Evolutionary conservation across 2,329 filamentous ascomycete genomes (phyloP).

Genomic region (Chalaropsis thielavioides): DNA sequence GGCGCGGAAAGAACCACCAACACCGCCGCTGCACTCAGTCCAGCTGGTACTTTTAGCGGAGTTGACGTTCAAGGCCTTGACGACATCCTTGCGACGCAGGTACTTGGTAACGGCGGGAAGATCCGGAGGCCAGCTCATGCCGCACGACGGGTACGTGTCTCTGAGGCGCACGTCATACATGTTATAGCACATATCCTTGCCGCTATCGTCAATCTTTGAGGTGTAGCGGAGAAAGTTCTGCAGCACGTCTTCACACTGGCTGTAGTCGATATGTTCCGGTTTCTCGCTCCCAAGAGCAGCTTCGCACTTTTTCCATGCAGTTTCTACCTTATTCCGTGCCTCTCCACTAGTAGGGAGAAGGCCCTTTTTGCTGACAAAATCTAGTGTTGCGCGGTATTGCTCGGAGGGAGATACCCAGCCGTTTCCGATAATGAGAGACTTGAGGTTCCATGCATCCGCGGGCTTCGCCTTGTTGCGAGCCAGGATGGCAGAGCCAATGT

Average conservation of each 20-base stretch:
- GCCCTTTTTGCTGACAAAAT: conserved; percentile 57
- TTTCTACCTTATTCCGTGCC: conserved; percentile 44
- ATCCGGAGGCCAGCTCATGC: conserved; percentile 97
- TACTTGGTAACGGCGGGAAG: conserved; percentile 65
- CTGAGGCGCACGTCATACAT: conserved; percentile 92
- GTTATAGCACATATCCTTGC: conserved; percentile 57
- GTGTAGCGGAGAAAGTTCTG: conserved; percentile 56
- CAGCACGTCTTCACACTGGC: conserved; percentile 63
- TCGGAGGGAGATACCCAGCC: conserved; percentile 88
- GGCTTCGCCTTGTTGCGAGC: conserved; percentile 60
- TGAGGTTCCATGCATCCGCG: conserved; percentile 52
- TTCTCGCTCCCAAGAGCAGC: conserved; percentile 38
- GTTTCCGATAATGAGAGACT: conserved; percentile 85
- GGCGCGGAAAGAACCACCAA: conserved; percentile 56
- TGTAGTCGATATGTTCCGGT: conserved; percentile 46
- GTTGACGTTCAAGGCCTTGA: conserved; percentile 67
- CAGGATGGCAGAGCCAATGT: conserved; percentile 83
- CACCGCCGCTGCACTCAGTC: conserved; percentile 75
- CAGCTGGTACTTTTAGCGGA: conserved; percentile 72
- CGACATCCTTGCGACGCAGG: conserved; percentile 66
- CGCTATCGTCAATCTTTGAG: conserved; percentile 28
- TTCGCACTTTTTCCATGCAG: conserved; percentile 53
- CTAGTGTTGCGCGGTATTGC: conserved; percentile 78
- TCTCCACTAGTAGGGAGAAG: conserved; percentile 37
- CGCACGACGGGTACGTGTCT: conserved; percentile 70